These are phyloP conservation scores for Pythium guiyangense DNA, from an alignment of 352 stramenopile species.

Conservation along the genomic window DNA sequence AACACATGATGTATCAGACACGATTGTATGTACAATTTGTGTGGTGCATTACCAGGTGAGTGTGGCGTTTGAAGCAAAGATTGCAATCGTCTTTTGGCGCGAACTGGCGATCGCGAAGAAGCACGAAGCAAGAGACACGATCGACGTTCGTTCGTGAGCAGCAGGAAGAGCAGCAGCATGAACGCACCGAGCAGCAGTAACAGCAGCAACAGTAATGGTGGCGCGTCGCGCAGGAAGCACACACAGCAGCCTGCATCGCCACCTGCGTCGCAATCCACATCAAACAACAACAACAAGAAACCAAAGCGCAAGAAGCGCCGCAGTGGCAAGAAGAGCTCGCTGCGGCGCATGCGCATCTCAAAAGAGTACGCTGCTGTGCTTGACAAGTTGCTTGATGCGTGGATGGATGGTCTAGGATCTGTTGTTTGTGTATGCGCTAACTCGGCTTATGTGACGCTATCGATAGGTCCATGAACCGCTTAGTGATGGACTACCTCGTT, in stretches of 20 bases:
- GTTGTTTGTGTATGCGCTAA: neutral
- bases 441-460: neutral
- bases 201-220: neutral
- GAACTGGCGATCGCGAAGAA: too few relatives aligned
- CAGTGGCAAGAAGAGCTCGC: conserved; percentile 15
- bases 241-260: neutral
- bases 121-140: conserved; percentile 1
- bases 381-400: too few relatives aligned
- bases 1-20: too few relatives aligned
- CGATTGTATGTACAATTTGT: too few relatives aligned
- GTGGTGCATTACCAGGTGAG: too few relatives aligned
- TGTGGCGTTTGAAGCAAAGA: too few relatives aligned
- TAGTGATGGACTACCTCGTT: conserved; percentile 83
- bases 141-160: neutral
- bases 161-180: conserved; percentile 4
- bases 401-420: too few relatives aligned
- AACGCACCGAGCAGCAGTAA: conserved; percentile 2
- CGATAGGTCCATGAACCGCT: conserved; percentile 61
- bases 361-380: conserved; percentile 48
- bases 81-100: too few relatives aligned
- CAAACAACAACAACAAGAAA: conserved; percentile 9
- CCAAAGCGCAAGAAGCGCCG: conserved; percentile 11
- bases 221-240: conserved; percentile 9
- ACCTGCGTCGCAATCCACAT: conserved; percentile 2
- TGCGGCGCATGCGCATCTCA: conserved; percentile 54